Base-by-base conservation (phyloP, 495 filamentous ascomycete genomes). In the Pyronema domesticum region DNA sequence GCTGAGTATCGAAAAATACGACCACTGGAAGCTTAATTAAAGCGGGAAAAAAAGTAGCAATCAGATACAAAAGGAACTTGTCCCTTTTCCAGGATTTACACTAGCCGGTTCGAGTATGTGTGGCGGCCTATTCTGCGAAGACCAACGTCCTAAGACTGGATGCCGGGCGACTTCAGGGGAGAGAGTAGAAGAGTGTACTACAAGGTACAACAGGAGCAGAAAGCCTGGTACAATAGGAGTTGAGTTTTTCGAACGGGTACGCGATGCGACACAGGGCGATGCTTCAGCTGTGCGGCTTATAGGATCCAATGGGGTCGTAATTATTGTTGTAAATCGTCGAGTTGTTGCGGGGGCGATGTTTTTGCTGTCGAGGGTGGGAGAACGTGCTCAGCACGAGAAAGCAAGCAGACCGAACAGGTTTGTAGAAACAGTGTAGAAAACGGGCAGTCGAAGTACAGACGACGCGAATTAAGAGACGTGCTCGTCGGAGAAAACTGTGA, bases 381-480 rank as follows among this genome's bases (percentile, higher is more conserved):
- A 33, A 43, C 50, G 50, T 53, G 50, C 50, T 53, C 50, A 53
- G 50, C 50, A 55, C 52, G 43, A 53, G 43, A 46, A 55, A 42
- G 30, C 52, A 34, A 55, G 30, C 48, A 51, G 48, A 35, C 48
- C 18, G 33, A 37, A 13, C 51, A 53, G 51, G 30, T 23, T 14
- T 17, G 13, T 4, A 17, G 10, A 19, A 46, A 46, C 39, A 33
- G 52, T 33, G 14, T 35, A n/a, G 11, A 17, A n/a, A 35, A 37
- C 39, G 19, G 50, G 50, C 37, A n/a, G 13, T 53, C 9, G 47
- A 50, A 23, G 45, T 11, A 19, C 45, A 19, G 45, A 11, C 9
- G 47, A 50, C 11, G 10, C 23, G 47, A 50, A 50, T 50, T 50
- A 50, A 50, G 30, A 34, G 47, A 34, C 9, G 18, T 14, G 15